Conservation (phyloP, 352 stramenopile species). For the Globisporangium paddicum region DNA sequence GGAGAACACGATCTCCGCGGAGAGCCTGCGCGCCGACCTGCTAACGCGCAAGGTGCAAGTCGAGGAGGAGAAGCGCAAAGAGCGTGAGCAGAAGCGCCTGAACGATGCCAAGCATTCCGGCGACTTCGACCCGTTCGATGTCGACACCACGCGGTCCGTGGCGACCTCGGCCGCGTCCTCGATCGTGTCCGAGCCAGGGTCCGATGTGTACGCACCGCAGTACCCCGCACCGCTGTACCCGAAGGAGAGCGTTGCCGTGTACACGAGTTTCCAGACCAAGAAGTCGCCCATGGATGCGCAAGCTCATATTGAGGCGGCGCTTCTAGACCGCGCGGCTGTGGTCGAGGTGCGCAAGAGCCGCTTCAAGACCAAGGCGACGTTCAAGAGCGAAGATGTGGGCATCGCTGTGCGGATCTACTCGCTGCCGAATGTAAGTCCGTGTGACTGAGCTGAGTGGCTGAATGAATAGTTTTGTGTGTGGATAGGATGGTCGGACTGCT, state of each 20-base stretch:
- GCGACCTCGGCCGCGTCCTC: slow-evolving; percentile 19
- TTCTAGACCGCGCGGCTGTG: slow-evolving; percentile 40
- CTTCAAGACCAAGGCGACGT: slow-evolving; percentile 73
- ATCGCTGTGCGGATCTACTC: slow-evolving; percentile 63
- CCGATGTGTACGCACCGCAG: slow-evolving; percentile 35
- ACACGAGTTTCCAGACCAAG: slow-evolving; percentile 73
- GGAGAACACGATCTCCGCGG: slow-evolving; percentile 29
- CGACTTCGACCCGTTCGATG: slow-evolving; percentile 63
- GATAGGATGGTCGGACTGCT: too few relatives aligned
- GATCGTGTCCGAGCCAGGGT: slow-evolving; percentile 26
- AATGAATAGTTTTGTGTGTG: slow-evolving; percentile 15
- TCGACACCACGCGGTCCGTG: slow-evolving; percentile 39
- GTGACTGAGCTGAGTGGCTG: slow-evolving; percentile 14
- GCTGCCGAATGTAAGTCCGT: slow-evolving; percentile 61
- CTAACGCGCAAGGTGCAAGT: slow-evolving; percentile 50
- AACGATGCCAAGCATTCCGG: slow-evolving; percentile 35
- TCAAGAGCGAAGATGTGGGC: slow-evolving; percentile 50
- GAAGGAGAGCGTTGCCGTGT: slow-evolving; percentile 51
- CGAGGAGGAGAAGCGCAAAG: slow-evolving; percentile 21
- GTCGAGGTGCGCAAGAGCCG: slow-evolving; percentile 53
- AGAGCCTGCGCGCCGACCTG: slow-evolving; percentile 49
- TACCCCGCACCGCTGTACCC: slow-evolving; percentile 64
- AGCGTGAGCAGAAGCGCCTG: slow-evolving; percentile 18
- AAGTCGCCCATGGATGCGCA: slow-evolving; percentile 42
- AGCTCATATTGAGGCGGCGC: slow-evolving; percentile 42